Conservation (phyloP, 108 stramenopile genomes). For the Parietichytrium sp. region DNA sequence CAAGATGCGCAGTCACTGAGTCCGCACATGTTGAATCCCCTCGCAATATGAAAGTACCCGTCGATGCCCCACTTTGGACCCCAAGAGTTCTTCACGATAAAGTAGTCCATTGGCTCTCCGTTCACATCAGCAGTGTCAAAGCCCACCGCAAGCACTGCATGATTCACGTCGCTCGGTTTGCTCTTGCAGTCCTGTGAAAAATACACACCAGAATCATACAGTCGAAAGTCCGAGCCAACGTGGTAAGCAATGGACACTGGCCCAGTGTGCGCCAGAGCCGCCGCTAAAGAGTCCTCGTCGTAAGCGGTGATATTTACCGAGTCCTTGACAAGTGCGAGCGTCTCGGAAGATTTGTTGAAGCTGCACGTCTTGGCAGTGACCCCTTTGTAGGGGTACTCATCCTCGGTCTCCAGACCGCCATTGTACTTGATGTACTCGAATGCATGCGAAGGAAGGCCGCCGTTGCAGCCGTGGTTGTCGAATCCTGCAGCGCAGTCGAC, state of each 20-base stretch:
- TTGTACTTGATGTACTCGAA: conserved; percentile 66
- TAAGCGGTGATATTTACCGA: background rate
- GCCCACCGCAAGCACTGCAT: conserved; percentile 62
- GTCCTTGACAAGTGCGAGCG: background rate
- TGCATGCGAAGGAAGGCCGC: conserved; percentile 64
- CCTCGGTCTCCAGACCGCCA: conserved; percentile 61
- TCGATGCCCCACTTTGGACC: conserved; percentile 59
- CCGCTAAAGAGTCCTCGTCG: conserved; percentile 36
- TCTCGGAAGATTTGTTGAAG: background rate
- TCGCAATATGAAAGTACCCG: conserved; percentile 68
- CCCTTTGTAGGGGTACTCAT: conserved; percentile 61
- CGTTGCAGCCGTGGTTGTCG: conserved; percentile 63
- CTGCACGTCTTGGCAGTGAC: background rate
- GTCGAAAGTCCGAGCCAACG: conserved; percentile 67
- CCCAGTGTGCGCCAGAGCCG: conserved; percentile 45
- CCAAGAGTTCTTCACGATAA: conserved; percentile 57
- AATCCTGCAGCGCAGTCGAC: conserved; percentile 49
- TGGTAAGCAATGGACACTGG: conserved; percentile 75
- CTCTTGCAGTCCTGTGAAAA: conserved; percentile 53
- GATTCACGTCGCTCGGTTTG: conserved; percentile 64
- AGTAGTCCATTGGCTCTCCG: conserved; percentile 44
- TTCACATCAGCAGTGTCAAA: conserved; percentile 56
- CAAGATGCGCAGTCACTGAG: conserved; percentile 44
- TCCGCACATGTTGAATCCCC: conserved; percentile 61
- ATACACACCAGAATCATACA: conserved; percentile 66